These are phyloP conservation scores for Aspergillus luchuensis DNA, from an alignment of 2,329 filamentous ascomycete species.

Conservation along the genomic window DNA sequence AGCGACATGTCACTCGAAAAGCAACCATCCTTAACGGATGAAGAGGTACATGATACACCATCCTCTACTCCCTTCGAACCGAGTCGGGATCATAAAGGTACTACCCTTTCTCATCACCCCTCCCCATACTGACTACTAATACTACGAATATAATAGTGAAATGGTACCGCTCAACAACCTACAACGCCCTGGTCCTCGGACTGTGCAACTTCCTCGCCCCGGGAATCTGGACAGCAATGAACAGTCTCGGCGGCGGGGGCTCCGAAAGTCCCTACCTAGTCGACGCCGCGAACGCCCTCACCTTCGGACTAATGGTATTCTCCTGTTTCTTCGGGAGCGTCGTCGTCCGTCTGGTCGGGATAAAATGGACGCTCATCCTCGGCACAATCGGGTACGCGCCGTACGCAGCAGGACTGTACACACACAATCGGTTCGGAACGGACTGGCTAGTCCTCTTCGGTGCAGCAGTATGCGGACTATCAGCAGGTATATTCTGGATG, in stretches of 20 bases:
- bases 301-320: conserved; percentile 72
- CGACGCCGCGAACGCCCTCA: conserved; percentile 70
- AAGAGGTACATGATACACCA: conserved; percentile 17
- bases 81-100: conserved; percentile 13
- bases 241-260: conserved; percentile 70
- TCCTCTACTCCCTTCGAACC: background rate
- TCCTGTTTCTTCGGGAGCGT: conserved; percentile 68
- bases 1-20: conserved; percentile 16
- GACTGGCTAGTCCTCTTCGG: conserved; percentile 71
- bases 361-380: conserved; percentile 70
- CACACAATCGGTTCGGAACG: conserved; percentile 69
- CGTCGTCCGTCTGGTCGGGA: conserved; percentile 67
- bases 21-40: conserved; percentile 18
- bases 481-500: conserved; percentile 74
- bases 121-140: too few relatives aligned
- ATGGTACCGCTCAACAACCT: conserved; percentile 73
- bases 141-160: conserved; percentile 37
- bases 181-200: conserved; percentile 71
- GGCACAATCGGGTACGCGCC: conserved; percentile 73
- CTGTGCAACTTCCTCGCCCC: conserved; percentile 71
- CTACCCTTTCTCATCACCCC: background rate
- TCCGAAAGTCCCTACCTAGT: conserved; percentile 66
- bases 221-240: conserved; percentile 74
- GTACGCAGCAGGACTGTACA: conserved; percentile 70
- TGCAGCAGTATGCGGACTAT: conserved; percentile 68